These are phyloP conservation scores for Syzygium syzygioides DNA, from an alignment of 441 rosid species.

Conservation along the genomic window DNA sequence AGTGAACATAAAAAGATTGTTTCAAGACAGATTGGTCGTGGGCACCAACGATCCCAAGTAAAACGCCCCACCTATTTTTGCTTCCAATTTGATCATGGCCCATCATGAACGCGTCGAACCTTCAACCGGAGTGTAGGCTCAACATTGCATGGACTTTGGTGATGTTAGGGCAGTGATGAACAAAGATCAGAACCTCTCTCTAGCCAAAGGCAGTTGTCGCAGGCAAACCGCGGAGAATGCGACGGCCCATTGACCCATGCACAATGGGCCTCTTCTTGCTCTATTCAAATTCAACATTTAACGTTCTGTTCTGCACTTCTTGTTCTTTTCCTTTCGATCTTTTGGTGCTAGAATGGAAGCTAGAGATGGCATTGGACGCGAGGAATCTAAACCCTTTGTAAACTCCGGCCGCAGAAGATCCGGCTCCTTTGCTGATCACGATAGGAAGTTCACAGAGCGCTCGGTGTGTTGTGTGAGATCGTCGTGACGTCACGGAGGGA, in stretches of 20 bases:
- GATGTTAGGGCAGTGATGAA: not conserved
- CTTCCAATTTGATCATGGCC: not conserved
- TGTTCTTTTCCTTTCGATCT: not conserved
- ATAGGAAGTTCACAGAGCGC: not conserved
- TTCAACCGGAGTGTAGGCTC: not conserved
- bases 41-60: not conserved
- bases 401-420: not conserved
- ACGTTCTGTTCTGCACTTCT: not conserved
- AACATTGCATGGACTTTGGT: not conserved
- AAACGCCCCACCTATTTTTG: not conserved
- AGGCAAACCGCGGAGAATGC: not conserved
- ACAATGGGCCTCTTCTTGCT: not conserved
- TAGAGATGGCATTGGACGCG: not conserved
- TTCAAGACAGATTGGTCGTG: not conserved
- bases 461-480: not conserved
- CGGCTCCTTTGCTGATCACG: rapidly evolving
- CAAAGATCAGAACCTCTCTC: not conserved
- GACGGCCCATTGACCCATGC: not conserved
- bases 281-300: not conserved
- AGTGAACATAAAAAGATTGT: not conserved
- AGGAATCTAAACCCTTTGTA: not conserved
- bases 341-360: not conserved
- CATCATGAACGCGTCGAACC: not conserved
- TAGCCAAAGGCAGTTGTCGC: not conserved
- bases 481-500: not conserved